phyloP scores from a whole-genome alignment of 2,329 filamentous ascomycete species.

The Beauveria caledonica region DNA sequence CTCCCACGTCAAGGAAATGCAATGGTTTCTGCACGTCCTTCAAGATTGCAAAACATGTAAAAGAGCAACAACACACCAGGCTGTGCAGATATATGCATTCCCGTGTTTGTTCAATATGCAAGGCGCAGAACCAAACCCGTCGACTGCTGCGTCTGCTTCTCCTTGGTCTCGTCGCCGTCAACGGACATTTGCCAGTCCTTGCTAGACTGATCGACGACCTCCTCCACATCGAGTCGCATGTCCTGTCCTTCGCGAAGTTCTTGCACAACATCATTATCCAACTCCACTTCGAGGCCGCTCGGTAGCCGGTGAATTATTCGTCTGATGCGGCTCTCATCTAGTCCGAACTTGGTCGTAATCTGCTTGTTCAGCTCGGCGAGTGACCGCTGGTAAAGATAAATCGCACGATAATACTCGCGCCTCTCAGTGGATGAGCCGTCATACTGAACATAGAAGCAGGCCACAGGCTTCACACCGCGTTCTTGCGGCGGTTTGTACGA shows the following conservation, averaged over 20 bases:
- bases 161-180: constrained; percentile 35
- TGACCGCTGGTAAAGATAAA: constrained; percentile 76
- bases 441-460: constrained; percentile 77
- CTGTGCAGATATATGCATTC: background rate
- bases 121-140: constrained; percentile 15
- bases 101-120: constrained; percentile 11
- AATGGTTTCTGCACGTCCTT: background rate
- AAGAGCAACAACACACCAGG: background rate
- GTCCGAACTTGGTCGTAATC: constrained; percentile 70
- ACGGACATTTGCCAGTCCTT: constrained; percentile 56
- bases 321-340: constrained; percentile 64
- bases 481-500: constrained; percentile 74
- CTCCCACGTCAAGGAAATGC: background rate
- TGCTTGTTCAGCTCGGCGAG: constrained; percentile 63
- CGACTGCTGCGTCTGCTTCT: constrained; percentile 17
- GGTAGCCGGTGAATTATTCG: constrained; percentile 65
- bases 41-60: background rate
- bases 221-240: constrained; percentile 65
- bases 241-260: constrained; percentile 86
- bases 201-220: constrained; percentile 37
- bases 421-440: constrained; percentile 42
- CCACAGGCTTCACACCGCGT: constrained; percentile 61
- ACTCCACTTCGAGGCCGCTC: constrained; percentile 70
- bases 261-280: constrained; percentile 83
- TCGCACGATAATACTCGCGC: constrained; percentile 66